phyloP scores from a whole-genome alignment of 345 rosid species.

The Corymbia maculata region DNA sequence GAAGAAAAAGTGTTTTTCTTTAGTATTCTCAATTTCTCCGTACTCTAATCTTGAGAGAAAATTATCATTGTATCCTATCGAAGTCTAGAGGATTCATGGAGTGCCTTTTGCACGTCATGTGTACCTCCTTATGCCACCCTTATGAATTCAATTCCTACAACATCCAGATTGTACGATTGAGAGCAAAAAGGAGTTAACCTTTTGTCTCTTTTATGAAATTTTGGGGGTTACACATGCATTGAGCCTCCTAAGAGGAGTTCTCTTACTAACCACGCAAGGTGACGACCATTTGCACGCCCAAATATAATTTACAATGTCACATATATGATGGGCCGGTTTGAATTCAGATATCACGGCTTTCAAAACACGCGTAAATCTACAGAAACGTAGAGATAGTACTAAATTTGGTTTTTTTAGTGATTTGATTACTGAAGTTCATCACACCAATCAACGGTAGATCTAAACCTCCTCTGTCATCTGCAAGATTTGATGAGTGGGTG shows the following conservation, averaged over 20 bases:
- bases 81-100: background rate
- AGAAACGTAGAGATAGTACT: background rate
- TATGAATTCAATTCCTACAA: constrained; percentile 37
- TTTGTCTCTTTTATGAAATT: background rate
- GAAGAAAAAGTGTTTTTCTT: too few relatives aligned
- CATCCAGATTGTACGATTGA: background rate
- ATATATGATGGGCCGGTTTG: background rate
- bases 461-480: background rate
- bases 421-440: background rate
- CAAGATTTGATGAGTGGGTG: background rate
- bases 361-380: background rate
- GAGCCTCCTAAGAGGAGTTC: background rate
- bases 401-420: background rate
- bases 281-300: background rate
- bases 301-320: background rate
- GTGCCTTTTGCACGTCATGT: constrained; percentile 12
- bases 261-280: background rate
- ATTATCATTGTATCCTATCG: fast-evolving
- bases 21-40: background rate
- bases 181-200: background rate
- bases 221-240: background rate
- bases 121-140: constrained; percentile 31
- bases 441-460: background rate
- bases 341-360: background rate
- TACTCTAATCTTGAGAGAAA: background rate